Base-by-base conservation (phyloP, 2,329 filamentous ascomycete genomes). In the Xylariaceae sp. region DNA sequence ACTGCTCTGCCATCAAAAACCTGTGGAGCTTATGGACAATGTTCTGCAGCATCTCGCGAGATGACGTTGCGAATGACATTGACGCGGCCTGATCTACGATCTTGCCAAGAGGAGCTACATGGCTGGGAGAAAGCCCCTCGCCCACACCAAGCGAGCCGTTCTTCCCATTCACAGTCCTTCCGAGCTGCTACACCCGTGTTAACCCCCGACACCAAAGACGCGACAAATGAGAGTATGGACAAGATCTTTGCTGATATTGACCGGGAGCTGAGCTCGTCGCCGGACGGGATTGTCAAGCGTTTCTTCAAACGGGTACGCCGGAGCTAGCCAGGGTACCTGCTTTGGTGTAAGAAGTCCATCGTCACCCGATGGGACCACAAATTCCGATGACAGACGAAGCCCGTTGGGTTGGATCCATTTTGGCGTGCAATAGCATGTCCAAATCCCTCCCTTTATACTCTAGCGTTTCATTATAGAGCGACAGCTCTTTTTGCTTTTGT, bases 1-100 rank as follows among this genome's bases (percentile, higher is more conserved):
- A 61, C 58, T 40, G 56, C 67, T 33, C 61, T 67, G 12, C 58
- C 63, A 24, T 65, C 69, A 49, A 65, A 69, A 31, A 60, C 67
- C n/a, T 69, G 75, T 4, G 71, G 69, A 33, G 78, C 79, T 55
- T 81, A 82, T 65, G 74, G 78, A 9, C 82, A 85, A 44, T 79
- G 79, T 4, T 76, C 83, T 2, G 77, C 81, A 0, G 81, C 82
- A 29, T 88, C 85, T 53, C 84, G 93, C 29, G 93, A 98, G 73
- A 97, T 97, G 93, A 98, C 95, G 2, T 77, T 98, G 45, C 90
- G 93, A 45, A 96, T 98, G 92, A 98, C 94, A 0, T 82, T 98
- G 52, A 98, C 95, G 3, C 82, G 93, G 43, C 91, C 92, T 0
- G 94, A 98, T 71, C 81, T 98, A 44, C 87, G 92, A 37, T 87